phyloP scores from a whole-genome alignment of 805 yeast genomes.

The Ogataea trehalophila region DNA sequence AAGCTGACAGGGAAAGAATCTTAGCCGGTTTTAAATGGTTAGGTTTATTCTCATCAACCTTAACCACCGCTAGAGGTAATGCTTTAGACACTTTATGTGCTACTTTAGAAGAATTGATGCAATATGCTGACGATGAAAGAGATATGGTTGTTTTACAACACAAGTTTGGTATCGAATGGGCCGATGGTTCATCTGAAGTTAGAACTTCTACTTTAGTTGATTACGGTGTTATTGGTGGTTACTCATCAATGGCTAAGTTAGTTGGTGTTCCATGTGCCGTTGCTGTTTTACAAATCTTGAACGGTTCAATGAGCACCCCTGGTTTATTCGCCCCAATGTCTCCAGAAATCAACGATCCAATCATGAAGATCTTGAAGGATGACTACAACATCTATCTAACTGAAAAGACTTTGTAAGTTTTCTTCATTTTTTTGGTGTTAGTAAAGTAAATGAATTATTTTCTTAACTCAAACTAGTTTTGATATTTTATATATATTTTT shows the following conservation, averaged over 20 bases:
- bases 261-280: conserved; percentile 99
- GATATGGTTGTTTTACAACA: conserved; percentile 95
- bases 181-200: conserved; percentile 83
- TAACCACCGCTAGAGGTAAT: conserved; percentile 84
- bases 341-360: conserved; percentile 84
- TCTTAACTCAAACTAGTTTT: too few relatives aligned
- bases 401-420: conserved; percentile 65
- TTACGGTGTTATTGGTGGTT: conserved; percentile 88
- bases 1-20: conserved; percentile 80
- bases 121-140: conserved; percentile 91
- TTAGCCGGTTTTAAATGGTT: conserved; percentile 89
- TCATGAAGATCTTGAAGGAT: conserved; percentile 87
- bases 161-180: conserved; percentile 96
- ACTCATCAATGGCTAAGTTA: conserved; percentile 96
- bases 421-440: background rate
- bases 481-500: background rate
- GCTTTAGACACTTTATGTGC: conserved; percentile 97
- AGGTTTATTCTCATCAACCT: conserved; percentile 76
- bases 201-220: conserved; percentile 95
- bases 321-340: conserved; percentile 93
- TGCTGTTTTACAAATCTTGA: conserved; percentile 80
- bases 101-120: conserved; percentile 91
- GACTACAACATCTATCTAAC: conserved; percentile 81
- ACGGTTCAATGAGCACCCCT: conserved; percentile 68
- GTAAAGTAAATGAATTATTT: background rate